Base-by-base conservation (phyloP, 192 early-diverging fungal genomes). In the Coemansia sp. region DNA sequence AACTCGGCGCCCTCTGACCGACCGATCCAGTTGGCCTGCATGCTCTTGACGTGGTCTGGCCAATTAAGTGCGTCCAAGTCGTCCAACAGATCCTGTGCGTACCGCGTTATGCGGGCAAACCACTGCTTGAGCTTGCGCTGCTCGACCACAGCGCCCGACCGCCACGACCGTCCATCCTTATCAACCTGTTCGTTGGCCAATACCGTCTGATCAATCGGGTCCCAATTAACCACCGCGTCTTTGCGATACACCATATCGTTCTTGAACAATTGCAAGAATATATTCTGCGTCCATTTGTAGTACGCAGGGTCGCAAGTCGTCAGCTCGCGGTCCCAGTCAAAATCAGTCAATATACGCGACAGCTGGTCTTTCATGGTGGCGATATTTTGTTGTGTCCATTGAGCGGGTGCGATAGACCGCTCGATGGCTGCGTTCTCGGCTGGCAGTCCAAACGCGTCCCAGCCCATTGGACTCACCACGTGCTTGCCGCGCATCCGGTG, bases 371-470 rank as follows among this genome's bases (percentile, higher is more conserved):
- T 92, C 96, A 98, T 97, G 4, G 67, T 53, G 3, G 23, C 73
- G 51, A 98, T 98, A 67, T 98, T 98, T 14, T 74, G 62, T 5
- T 71, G 56, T 0, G 96, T 97, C 96, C 96, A 98, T 25, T 85
- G 81, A 23, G 70, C 74, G 2, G 96, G 94, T 26, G 86, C 85
- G 56, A 93, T 81, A 11, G 83, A 81, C 12, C 90, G 85, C 56
- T 93, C 89, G 37, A 93, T 93, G 2, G 96, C 94, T 1, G 96
- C 96, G 71, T 98, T 98, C 61, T 98, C 96, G 8, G 96, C 96
- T 0, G 96, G 96, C n/a, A 98, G 79, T 1, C 96, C 96, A 81
- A 98, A 98, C 6, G 93, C 88, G 69, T 98, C 96, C 94, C 95
- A 98, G 12, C 93, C 96, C 88, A 98, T 98, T 4, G 96, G 96